Evolutionary conservation across 805 yeast genomes (phyloP), one percentile per base, ranked within the genome.

Genomic region (Starmera amethionina): DNA sequence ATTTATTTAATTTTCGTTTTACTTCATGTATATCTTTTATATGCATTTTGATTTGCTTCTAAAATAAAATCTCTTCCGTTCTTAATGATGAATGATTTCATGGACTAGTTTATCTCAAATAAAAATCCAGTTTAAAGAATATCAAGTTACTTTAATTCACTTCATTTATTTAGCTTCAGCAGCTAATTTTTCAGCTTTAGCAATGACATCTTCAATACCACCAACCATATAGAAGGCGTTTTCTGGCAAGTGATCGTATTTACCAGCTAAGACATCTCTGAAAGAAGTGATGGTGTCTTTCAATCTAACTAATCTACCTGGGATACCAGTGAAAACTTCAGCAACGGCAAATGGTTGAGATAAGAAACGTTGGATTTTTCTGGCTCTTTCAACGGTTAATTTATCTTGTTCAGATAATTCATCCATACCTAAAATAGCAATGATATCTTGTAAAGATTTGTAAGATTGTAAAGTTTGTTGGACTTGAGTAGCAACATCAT

Each of bases 341-440:
- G 98, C 98, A 58, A 93, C 98, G 48, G 97, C 93, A 73, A 93
- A 93, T 60, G 98, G 98, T 79, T 93, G 98, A 63, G 98, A 93
- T 70, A 93, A 79, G 95, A 93, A 93, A 79, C 97, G 86, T 78
- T 93, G 97, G 65, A 93, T 88, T 84, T 93, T 93, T 80, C 98
- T 87, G 61, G 98, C 98, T 80, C 98, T 90, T 81, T 93, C 98
- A 70, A 93, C 98, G 54, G 97, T 90, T 68, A 93, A 82, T 77
- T 93, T 93, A 75, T 93, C 98, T 60, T 81, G 73, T 79, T 93
- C 98, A 55, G 97, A 88, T 76, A 93, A 82, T 79, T 93, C 98
- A 73, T 93, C 98, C 98, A 93, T 93, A 89, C 98, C 98, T 72
- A 93, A 84, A 80, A 93, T 93, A 72, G 98, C 98, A 82, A 93